Conservation (phyloP, 179 eudicot genomes). For the Patellifolia procumbens region DNA sequence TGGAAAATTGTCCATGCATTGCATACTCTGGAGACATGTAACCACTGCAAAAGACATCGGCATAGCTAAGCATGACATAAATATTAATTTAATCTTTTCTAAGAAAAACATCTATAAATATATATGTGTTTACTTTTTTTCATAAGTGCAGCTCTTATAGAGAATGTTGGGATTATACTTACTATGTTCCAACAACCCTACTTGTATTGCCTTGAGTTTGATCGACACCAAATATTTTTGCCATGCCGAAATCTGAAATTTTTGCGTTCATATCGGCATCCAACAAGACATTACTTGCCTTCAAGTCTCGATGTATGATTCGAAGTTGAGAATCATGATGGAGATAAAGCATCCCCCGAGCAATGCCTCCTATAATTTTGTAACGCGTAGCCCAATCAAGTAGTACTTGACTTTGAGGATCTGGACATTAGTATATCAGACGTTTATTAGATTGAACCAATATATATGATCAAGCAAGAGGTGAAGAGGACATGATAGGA, state of each 20-base stretch:
- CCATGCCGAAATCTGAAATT: slow-evolving; percentile 32
- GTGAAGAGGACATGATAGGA: background rate
- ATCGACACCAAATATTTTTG: slow-evolving; percentile 19
- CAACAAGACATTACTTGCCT: slow-evolving; percentile 23
- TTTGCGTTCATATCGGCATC: slow-evolving; percentile 26
- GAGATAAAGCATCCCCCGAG: slow-evolving; percentile 30
- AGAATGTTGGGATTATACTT: background rate
- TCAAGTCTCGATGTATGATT: slow-evolving; percentile 28
- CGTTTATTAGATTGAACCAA: background rate
- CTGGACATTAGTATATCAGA: background rate
- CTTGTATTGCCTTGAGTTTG: slow-evolving; percentile 23
- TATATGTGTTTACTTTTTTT: too few species aligned
- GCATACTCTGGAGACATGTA: slow-evolving; percentile 18
- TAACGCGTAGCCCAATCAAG: slow-evolving; percentile 21
- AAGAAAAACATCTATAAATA: too few species aligned
- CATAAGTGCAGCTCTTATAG: too few species aligned
- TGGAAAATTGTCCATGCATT: slow-evolving; percentile 17
- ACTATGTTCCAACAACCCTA: slow-evolving; percentile 29
- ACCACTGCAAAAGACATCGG: background rate
- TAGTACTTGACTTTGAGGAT: slow-evolving; percentile 1
- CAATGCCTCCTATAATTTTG: slow-evolving; percentile 29
- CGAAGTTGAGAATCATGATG: slow-evolving; percentile 27
- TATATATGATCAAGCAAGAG: too few species aligned
- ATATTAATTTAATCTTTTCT: too few species aligned
- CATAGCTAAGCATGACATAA: background rate